phyloP scores from a whole-genome alignment of 331 rosid species.

The Arachis monticola region DNA sequence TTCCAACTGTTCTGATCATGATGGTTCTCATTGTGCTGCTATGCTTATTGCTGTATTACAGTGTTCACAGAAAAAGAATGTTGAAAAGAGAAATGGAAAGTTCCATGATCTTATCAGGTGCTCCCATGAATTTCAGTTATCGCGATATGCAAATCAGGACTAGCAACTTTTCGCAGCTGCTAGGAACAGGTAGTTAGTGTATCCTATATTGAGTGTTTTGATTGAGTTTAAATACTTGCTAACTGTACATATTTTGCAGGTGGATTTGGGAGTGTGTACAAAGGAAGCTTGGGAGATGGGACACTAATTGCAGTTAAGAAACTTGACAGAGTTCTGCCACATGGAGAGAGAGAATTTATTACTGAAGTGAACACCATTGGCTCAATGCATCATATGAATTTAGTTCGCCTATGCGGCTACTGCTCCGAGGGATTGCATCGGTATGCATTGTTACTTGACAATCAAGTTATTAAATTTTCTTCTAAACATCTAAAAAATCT shows the following conservation, averaged over 20 bases:
- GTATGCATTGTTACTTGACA: constrained; percentile 43
- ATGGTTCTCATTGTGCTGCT: constrained; percentile 67
- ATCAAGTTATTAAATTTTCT: neutral
- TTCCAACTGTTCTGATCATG: constrained; percentile 79
- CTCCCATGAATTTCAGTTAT: constrained; percentile 73
- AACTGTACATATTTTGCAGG: constrained; percentile 53
- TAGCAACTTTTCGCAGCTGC: constrained; percentile 68
- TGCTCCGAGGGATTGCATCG: constrained; percentile 84
- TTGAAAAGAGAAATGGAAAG: constrained; percentile 73
- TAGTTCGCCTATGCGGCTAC: constrained; percentile 90
- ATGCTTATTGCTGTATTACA: constrained; percentile 68
- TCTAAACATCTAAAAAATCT: constrained; percentile 5
- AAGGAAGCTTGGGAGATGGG: constrained; percentile 92
- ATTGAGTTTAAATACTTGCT: constrained; percentile 13
- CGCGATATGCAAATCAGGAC: constrained; percentile 87
- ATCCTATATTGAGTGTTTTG: constrained; percentile 3
- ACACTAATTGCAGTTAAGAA: constrained; percentile 88
- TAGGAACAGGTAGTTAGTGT: constrained; percentile 69
- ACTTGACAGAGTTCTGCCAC: constrained; percentile 90
- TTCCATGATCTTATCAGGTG: constrained; percentile 77
- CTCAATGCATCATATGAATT: constrained; percentile 97
- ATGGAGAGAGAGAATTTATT: constrained; percentile 92
- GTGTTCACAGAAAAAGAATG: constrained; percentile 68
- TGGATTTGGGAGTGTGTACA: constrained; percentile 94
- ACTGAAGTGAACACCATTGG: constrained; percentile 96